Evolutionary conservation across 148 eudicot species (phyloP), one percentile per base, ranked within the genome.

Genomic region (Pharnaceum exiguum): DNA sequence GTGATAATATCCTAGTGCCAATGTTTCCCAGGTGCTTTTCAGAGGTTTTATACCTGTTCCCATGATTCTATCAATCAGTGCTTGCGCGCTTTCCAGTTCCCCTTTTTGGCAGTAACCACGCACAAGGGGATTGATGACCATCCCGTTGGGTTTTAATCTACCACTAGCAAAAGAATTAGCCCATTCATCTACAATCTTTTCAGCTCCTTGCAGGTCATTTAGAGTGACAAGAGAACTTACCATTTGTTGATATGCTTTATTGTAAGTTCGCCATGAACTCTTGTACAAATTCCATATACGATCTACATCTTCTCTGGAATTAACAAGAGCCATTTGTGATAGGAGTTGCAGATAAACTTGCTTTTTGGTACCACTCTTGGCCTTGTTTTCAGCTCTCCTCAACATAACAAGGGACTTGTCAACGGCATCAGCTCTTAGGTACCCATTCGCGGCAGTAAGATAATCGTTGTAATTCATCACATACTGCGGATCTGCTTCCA

Each of bases 151-250:
- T n/a, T 10, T 1, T 30, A 1, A 51, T 51, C 0, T 19, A 24
- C 55, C 29, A 16, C 4, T 17, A 53, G 4, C 15, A n/a, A n/a
- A n/a, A n/a, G 7, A 3, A 5, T 18, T 1, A 45, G 21, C 53
- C 54, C 70, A 77, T 49, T 77, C 78, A 17, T 40, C 55, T 3
- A 51, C 43, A 17, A 73, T 55, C 23, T 33, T 58, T 48, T 74
- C 75, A 6, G 75, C 73, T 9, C 72, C 78, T 62, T 77, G 70
- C n/a, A 77, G 61, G 55, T 74, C 78, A 48, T 62, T 73, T 15
- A 74, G 48, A 50, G 52, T 77, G 11, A 60, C 47, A 13, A 77
- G 66, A 17, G 82, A 58, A 43, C 67, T 70, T 32, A 73, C 66
- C 70, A 77, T 47, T 30, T 64, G 35, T 40, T 65, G 52, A 62